phyloP scores from a whole-genome alignment of 495 filamentous ascomycete genomes.

The Aspergillus ellipticus region DNA sequence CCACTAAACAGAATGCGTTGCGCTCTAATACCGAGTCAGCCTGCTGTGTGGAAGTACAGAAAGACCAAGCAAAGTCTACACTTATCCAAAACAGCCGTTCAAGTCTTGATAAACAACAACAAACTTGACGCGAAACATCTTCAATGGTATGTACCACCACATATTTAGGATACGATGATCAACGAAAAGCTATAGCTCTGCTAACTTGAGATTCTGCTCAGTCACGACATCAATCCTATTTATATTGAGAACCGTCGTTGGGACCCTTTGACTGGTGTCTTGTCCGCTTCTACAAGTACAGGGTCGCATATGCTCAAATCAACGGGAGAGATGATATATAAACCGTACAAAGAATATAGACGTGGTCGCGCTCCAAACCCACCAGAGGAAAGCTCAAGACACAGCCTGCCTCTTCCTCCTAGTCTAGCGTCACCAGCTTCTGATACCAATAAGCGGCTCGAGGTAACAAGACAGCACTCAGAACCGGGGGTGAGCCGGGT shows the following conservation, averaged over 20 bases:
- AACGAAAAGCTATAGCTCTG: neutral
- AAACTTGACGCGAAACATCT: constrained; percentile 61
- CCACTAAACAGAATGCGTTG: constrained; percentile 64
- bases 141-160: constrained; percentile 27
- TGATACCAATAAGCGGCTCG: neutral
- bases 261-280: constrained; percentile 46
- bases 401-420: neutral
- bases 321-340: constrained; percentile 28
- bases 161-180: neutral
- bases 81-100: constrained; percentile 64
- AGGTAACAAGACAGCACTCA: neutral
- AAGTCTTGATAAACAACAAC: constrained; percentile 55
- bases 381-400: neutral
- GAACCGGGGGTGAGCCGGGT: neutral
- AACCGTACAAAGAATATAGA: constrained; percentile 29
- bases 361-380: constrained; percentile 12
- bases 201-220: neutral
- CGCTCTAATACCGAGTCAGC: constrained; percentile 56
- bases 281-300: constrained; percentile 27
- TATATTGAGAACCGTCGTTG: constrained; percentile 34
- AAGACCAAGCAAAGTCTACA: constrained; percentile 41
- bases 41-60: constrained; percentile 67
- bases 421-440: neutral
- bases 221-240: constrained; percentile 25
- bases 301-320: constrained; percentile 26